Conservation (phyloP, 305 asterid genomes). For the Fraxinus greggii region DNA sequence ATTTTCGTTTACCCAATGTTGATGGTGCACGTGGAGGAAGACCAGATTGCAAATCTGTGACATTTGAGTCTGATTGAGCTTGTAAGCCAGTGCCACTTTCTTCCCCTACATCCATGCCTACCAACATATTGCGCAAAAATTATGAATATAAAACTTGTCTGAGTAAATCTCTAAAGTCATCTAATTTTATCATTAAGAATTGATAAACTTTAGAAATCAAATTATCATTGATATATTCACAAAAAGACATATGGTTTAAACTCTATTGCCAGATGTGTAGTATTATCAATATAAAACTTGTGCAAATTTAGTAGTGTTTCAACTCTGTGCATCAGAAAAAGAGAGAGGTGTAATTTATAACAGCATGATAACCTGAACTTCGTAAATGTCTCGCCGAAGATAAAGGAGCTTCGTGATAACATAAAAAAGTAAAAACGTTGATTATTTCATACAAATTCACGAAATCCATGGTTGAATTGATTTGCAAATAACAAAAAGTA, state of each 20-base stretch:
- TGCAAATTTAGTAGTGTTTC: neutral
- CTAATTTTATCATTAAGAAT: neutral
- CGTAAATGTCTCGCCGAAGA: slow-evolving; percentile 92
- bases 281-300: neutral
- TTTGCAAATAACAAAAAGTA: slow-evolving; percentile 29
- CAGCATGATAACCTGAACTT: slow-evolving; percentile 50
- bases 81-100: no score
- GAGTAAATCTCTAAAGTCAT: neutral
- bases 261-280: neutral
- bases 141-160: neutral
- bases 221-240: neutral
- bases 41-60: no score
- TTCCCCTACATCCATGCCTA: no score
- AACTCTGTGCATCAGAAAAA: neutral
- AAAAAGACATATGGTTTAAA: neutral
- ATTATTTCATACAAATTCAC: slow-evolving; percentile 13
- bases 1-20: no score
- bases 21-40: no score
- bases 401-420: slow-evolving; percentile 97
- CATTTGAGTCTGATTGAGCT: no score
- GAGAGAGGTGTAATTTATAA: neutral
- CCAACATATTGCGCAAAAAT: no score
- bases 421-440: slow-evolving; percentile 34
- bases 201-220: neutral
- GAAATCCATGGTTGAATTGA: neutral